phyloP scores from a whole-genome alignment of 257 asterid species.

The Capsicum baccatum region DNA sequence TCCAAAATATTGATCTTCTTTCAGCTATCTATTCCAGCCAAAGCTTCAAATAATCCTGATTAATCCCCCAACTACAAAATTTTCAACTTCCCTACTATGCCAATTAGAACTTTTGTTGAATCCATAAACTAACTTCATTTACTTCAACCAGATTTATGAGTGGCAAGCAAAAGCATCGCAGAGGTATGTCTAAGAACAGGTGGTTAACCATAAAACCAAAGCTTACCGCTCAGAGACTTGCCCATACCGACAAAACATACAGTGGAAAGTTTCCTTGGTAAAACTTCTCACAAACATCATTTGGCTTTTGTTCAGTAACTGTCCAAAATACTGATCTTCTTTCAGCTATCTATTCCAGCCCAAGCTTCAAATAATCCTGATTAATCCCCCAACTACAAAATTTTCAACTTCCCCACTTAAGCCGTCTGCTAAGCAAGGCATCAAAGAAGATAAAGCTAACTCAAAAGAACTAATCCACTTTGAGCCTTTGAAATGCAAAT shows the following conservation, averaged over 20 bases:
- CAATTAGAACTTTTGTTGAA: neutral
- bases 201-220: neutral
- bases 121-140: neutral
- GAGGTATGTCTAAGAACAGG: neutral
- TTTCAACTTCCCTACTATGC: neutral
- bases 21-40: neutral
- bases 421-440: neutral
- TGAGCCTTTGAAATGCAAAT: slow-evolving; percentile 10
- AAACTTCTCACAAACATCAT: neutral
- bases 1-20: slow-evolving; percentile 17
- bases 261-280: neutral
- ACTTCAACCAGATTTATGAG: slow-evolving; percentile 6
- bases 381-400: slow-evolving; percentile 1
- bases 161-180: neutral
- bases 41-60: slow-evolving; percentile 2
- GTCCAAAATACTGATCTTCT: slow-evolving; percentile 17
- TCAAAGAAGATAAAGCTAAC: slow-evolving; percentile 23
- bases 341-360: neutral
- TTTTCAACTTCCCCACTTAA: neutral
- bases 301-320: slow-evolving; percentile 9
- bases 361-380: slow-evolving; percentile 5
- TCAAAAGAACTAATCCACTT: slow-evolving; percentile 16
- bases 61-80: neutral
- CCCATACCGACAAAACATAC: neutral
- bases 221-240: neutral